Evolutionary conservation across 352 stramenopile species (phyloP), one percentile per base, ranked within the genome.

Genomic region (Phytophthora kernoviae): DNA sequence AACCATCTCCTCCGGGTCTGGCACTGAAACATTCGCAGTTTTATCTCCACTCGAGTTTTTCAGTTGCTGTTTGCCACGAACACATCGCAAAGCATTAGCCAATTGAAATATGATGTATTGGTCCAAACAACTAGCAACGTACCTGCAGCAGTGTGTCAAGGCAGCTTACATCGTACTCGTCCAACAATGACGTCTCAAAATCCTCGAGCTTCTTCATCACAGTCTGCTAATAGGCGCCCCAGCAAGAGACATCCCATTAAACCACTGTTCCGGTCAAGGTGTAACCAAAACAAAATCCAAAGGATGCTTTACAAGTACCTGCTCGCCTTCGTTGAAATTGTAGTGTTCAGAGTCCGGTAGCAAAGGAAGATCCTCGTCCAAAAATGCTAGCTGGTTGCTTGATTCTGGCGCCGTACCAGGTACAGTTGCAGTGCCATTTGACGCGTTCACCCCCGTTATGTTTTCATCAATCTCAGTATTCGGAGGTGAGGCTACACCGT

Each of bases 201-300:
- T 95, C 87, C 43, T 95, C 87, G 36, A 95, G 70, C 56, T 90
- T 92, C 68, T 88, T 88, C 84, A 95, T 93, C 44, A 95, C 87
- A 60, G 88, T 67, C 72, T 95, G 77, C 79, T 89, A 77, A 61
- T 68, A 42, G 36, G 49, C 58, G 65, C 54, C 54, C 60, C 45
- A 78, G 48, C 39, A 70, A 54, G 42, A 61, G 32, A 62, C 39
- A 62, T 45, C 15, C 32, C 36, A 74, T 75, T 61, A 69, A 36
- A 74, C 21, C 39, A 64, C 39, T 47, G 41, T 49, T 41, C 41
- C n/a, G n/a, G 54, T 26, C 32, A 51, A 48, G 45, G 44, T 9
- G 14, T 45, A 37, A 11, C 18, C 44, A 22, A n/a, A 39, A 48
- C 14, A 46, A 58, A 54, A 26, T 55, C 37, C 24, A 32, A 30